Conservation (phyloP, 2,329 filamentous ascomycete genomes). For the Scedosporium aurantiacum region DNA sequence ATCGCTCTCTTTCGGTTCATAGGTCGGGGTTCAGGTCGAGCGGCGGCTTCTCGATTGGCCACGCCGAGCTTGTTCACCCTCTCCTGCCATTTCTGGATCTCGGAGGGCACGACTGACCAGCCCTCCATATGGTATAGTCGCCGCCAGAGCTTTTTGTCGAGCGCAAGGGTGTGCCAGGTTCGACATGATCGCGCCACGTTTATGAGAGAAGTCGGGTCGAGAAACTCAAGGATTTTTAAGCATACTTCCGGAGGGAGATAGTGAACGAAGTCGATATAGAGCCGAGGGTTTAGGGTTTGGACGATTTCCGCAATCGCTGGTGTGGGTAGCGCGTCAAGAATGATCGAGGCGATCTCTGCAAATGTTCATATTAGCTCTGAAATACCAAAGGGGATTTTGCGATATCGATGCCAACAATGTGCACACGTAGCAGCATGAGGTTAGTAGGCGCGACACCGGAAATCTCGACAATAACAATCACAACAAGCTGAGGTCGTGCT, state of each 20-base stretch:
- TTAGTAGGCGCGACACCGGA: no score
- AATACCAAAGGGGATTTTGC: background rate
- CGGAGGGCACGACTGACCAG: slow-evolving; percentile 61
- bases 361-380: slow-evolving; percentile 12
- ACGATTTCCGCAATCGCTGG: slow-evolving; percentile 72
- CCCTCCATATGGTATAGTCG: slow-evolving; percentile 73
- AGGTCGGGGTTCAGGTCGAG: background rate
- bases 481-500: background rate
- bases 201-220: slow-evolving; percentile 71
- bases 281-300: slow-evolving; percentile 64
- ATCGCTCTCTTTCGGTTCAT: background rate
- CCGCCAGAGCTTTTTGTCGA: slow-evolving; percentile 82
- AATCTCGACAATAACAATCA: background rate
- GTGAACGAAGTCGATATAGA: slow-evolving; percentile 85
- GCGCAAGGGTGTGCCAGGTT: slow-evolving; percentile 68
- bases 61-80: background rate
- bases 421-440: background rate
- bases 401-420: slow-evolving; percentile 5
- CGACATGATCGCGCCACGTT: slow-evolving; percentile 69
- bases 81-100: slow-evolving; percentile 35
- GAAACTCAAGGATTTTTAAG: slow-evolving; percentile 75
- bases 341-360: slow-evolving; percentile 67
- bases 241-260: slow-evolving; percentile 85
- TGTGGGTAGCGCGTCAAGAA: slow-evolving; percentile 69
- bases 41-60: background rate